Base-by-base conservation (phyloP, 805 yeast species). In the Ogataea methanolica region DNA sequence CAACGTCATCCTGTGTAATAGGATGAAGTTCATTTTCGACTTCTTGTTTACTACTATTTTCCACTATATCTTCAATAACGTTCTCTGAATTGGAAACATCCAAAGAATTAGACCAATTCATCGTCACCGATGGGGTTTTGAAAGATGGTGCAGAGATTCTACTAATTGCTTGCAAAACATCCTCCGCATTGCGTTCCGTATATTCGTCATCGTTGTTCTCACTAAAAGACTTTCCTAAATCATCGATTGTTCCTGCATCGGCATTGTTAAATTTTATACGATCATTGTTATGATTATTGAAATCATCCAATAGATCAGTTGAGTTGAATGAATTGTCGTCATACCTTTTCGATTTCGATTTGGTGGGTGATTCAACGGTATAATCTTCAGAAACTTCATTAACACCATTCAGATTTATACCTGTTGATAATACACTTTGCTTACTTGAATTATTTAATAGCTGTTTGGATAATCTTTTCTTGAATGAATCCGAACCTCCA, bases 31-130 rank as follows among this genome's bases (percentile, higher is more conserved):
- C 39, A 26, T 16, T 31, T 7, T 16, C 17, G 11, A 5, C 7
- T 2, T 41, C 40, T 26, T 42, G 44, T 33, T 46, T 49, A 14
- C 31, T 39, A 6, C 52, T 44, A 29, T 43, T 40, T 8, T 53
- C 56, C 19, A 45, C 49, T 7, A 44, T 39, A 38, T 50, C 56
- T n/a, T 46, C 52, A 29, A 56, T 53, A 11, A 50, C 48, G 22
- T 54, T 54, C 6, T 43, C 44, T 5, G 56, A 48, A 17, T 43
- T 39, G n/a, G 58, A 51, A 9, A 62, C 52, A 42, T 66, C 65
- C 35, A 60, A 52, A 6, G 69, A 65, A 37, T 58, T 54, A 1
- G 72, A 67, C 72, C 72, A 68, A 42, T 68, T 59, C 59, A 67
- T 60, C 1, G 69, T 63, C 16, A 65, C 65, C 2, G 68, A 63